Evolutionary conservation across 257 asterid species (phyloP).

Genomic region (Scutellaria galericulata): DNA sequence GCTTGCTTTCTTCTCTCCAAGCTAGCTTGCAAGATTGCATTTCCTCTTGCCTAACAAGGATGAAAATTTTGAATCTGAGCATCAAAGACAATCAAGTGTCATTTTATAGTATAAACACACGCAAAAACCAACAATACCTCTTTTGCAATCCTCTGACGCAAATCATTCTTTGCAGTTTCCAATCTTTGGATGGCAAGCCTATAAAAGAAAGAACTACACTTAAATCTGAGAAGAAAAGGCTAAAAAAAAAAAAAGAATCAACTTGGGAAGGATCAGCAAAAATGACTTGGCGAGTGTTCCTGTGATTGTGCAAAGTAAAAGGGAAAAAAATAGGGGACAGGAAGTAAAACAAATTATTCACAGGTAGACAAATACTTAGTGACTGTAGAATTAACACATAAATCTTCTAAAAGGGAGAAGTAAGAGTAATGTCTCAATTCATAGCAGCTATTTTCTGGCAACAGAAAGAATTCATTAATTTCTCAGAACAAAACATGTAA

Average conservation of each 20-base stretch:
- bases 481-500: neutral
- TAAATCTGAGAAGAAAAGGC: conserved; percentile 29
- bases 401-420: conserved; percentile 19
- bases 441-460: too few species aligned
- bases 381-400: neutral
- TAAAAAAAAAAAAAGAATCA: neutral
- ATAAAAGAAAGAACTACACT: conserved; percentile 37
- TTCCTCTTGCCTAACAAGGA: conserved; percentile 78
- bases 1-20: conserved; percentile 96
- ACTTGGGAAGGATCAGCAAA: conserved; percentile 23
- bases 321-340: conserved; percentile 7
- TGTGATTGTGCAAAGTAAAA: neutral
- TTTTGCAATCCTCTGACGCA: conserved; percentile 91
- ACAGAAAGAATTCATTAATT: neutral
- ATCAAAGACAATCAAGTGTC: conserved; percentile 30
- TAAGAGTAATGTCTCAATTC: conserved; percentile 11
- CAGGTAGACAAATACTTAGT: neutral
- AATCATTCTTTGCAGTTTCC: conserved; percentile 86
- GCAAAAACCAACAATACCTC: conserved; percentile 60
- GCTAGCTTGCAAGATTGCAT: conserved; percentile 95
- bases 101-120: conserved; percentile 16
- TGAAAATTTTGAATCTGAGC: conserved; percentile 21
- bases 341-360: neutral
- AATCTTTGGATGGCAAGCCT: conserved; percentile 95
- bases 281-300: neutral